Evolutionary conservation across 2,329 filamentous ascomycete species (phyloP).

Genomic region (Ophiostoma piceae): DNA sequence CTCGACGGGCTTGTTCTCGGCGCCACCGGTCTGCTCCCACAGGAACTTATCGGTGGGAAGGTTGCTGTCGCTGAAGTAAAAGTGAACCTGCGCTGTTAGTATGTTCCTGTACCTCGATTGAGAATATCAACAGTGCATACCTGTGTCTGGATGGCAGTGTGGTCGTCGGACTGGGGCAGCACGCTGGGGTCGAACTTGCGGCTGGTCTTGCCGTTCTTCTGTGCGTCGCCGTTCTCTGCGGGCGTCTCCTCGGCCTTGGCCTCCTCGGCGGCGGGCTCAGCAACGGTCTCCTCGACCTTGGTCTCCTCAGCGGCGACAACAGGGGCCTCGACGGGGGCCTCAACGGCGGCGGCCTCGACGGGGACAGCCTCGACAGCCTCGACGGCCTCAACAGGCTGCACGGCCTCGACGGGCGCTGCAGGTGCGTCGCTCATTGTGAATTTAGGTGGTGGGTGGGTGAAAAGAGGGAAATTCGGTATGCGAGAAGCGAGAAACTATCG

Average conservation of each 20-base stretch:
- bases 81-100: constrained; percentile 66
- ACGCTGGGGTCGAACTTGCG: constrained; percentile 66
- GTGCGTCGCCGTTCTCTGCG: constrained; percentile 36
- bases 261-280: constrained; percentile 29
- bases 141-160: constrained; percentile 75
- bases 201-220: constrained; percentile 46
- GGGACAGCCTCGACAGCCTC: constrained; percentile 28
- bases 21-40: constrained; percentile 69
- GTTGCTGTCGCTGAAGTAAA: constrained; percentile 92
- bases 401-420: constrained; percentile 28
- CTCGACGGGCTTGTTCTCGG: constrained; percentile 73
- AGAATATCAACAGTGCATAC: constrained; percentile 39
- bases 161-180: constrained; percentile 68
- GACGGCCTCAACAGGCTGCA: constrained; percentile 23
- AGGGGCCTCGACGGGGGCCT: constrained; percentile 26
- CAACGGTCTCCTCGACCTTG: constrained; percentile 27
- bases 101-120: background rate
- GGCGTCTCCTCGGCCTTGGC: constrained; percentile 33
- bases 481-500: background rate
- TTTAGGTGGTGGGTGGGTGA: background rate
- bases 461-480: background rate
- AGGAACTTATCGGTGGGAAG: constrained; percentile 85
- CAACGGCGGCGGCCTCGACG: constrained; percentile 24
- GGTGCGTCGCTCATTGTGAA: constrained; percentile 29
- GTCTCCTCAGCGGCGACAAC: constrained; percentile 13